Base-by-base conservation (phyloP, 306 rosid species). In the Prunus padus region DNA sequence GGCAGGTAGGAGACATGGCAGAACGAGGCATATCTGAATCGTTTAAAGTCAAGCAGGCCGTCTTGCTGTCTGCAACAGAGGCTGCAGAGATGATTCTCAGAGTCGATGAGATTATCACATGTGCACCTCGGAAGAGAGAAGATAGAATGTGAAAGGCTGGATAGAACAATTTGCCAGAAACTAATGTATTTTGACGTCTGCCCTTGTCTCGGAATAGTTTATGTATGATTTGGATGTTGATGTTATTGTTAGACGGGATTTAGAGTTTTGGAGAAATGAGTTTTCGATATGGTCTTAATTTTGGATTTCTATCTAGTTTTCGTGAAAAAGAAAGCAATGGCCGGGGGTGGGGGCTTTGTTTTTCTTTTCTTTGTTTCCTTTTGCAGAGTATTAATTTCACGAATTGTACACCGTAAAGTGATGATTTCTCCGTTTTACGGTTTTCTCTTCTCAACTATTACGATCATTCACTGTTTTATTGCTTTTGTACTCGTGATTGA, bases 21-120 rank as follows among this genome's bases (percentile, higher is more conserved):
- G 93, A 82, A 64, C 78, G 78, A 31, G 99, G 99, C 13, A 96
- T 92, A 42, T 88, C 80, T 28, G 99, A 96, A 84, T 72, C 98
- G 8, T 95, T 95, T 82, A 90, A 92, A 83, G 98, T 92, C 55
- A 95, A 95, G 92, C 97, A 92, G 55, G 97, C 99, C 42, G 88
- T 95, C 40, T 80, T 95, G 86, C 90, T 92, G 31, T 96, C 99
- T 65, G 84, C 99, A 15, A 96, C 98, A 10, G 99, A 92, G 87
- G 99, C 98, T 14, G 93, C 96, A 73, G 99, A 92, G 85, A 96
- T 95, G 99, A 90, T 95, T 80, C 99, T 95, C 46, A 85, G 99
- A 83, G 98, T 95, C 64, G 99, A 96, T 74, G 97, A 90, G 83
- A 96, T 96, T 86, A 92, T 96, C 77, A 92, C 97, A 0, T 95